These are phyloP conservation scores for Zostera marina DNA, from an alignment of 116 monocot species.

Conservation along the genomic window DNA sequence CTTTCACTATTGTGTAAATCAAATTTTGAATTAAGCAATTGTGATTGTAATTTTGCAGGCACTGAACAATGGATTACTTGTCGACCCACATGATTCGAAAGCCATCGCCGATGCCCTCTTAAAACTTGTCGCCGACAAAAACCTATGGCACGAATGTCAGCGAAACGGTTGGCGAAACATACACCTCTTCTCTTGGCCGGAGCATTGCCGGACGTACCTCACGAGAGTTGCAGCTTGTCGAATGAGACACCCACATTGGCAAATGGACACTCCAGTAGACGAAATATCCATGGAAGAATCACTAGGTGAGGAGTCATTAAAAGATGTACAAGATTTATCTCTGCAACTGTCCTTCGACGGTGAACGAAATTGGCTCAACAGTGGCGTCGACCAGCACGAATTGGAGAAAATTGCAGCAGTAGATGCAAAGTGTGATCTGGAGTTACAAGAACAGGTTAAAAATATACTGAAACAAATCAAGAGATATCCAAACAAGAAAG, in stretches of 20 bases:
- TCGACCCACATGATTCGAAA: slow-evolving; percentile 76
- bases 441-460: slow-evolving; percentile 60
- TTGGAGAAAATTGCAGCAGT: slow-evolving; percentile 16
- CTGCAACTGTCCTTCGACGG: slow-evolving; percentile 64
- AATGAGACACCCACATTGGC: slow-evolving; percentile 82
- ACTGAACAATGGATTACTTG: slow-evolving; percentile 86
- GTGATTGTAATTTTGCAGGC: too few species aligned
- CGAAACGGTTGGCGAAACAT: slow-evolving; percentile 75
- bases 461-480: slow-evolving; percentile 54
- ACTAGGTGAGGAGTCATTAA: slow-evolving; percentile 63
- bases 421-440: slow-evolving; percentile 16
- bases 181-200: slow-evolving; percentile 88
- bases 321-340: slow-evolving; percentile 62
- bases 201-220: slow-evolving; percentile 80
- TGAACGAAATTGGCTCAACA: slow-evolving; percentile 30
- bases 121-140: slow-evolving; percentile 81
- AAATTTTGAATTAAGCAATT: too few species aligned
- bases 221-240: slow-evolving; percentile 68
- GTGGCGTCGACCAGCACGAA: slow-evolving; percentile 14
- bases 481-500: slow-evolving; percentile 17
- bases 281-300: slow-evolving; percentile 38
- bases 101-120: slow-evolving; percentile 77
- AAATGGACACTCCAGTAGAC: slow-evolving; percentile 55
- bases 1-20: too few species aligned
- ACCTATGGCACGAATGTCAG: slow-evolving; percentile 66